Base-by-base conservation (phyloP, 441 rosid genomes). In the Raphanus hybrid region DNA sequence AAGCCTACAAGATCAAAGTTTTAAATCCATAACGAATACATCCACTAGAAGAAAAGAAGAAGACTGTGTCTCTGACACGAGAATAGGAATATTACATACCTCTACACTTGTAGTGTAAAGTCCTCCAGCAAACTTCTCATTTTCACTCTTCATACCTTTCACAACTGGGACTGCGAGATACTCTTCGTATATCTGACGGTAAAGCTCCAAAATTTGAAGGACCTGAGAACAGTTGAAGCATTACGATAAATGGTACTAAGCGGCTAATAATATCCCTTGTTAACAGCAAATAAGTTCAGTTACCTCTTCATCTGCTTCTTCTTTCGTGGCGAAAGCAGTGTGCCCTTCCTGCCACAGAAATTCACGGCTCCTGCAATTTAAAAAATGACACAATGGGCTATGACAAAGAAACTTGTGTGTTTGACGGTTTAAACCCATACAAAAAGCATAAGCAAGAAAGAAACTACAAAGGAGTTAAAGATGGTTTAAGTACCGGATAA, bases 341-440 rank as follows among this genome's bases (percentile, higher is more conserved):
- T 96, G 98, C 35, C 98, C 99, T 87, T 92, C 99, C 84, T 96
- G 99, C 99, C 98, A 96, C 20, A 93, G 93, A 74, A 96, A 96
- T 72, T 96, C 98, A 55, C 99, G 98, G 75, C 98, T 96, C 99
- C 97, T 96, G 82, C 72, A 87, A 80, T 59, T 41, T 57, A 14
- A 39, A 20, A 76, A 4, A 66, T 1, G 39, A 54, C 18, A 45
- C 14, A 57, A 52, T 63, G 18, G 39, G 45, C 6, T 39, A 45
- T 45, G 37, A n/a, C 27, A 74, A 59, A 74, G 34, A 79, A 74
- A 54, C 18, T 63, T 64, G 35, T 69, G 41, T 14, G 41, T 14
- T 27, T 41, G 26, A 65, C 18, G 18, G 14, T 34, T 71, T 45
- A 45, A 32, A 14, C 3, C 23, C 27, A 23, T 5, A 67, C 9